Conservation (phyloP, 192 early-diverging fungal species). For the Coemansia sp. region DNA sequence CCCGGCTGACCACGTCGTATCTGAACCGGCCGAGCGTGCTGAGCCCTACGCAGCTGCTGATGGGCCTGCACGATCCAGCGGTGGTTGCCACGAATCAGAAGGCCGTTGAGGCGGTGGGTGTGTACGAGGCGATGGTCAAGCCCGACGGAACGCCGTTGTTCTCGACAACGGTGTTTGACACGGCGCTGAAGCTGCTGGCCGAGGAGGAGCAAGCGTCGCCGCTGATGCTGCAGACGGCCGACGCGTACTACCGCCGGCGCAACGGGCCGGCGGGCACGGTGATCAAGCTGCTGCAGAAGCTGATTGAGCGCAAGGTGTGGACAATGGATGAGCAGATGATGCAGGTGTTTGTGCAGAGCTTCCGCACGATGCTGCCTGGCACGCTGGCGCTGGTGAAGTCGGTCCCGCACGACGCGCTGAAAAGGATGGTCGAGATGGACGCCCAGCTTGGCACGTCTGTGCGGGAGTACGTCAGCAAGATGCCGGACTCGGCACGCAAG, state of each 20-base stretch:
- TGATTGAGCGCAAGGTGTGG: slow-evolving; percentile 47
- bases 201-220: slow-evolving; percentile 26
- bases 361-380: slow-evolving; percentile 25
- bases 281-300: slow-evolving; percentile 12
- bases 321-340: slow-evolving; percentile 18
- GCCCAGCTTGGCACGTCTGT: slow-evolving; percentile 7
- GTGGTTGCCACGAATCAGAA: background rate
- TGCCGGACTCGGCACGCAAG: slow-evolving; percentile 24
- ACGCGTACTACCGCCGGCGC: slow-evolving; percentile 16
- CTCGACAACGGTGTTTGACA: slow-evolving; percentile 17
- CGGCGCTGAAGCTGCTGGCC: slow-evolving; percentile 32
- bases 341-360: slow-evolving; percentile 19
- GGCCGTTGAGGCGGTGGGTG: slow-evolving; percentile 12
- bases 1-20: slow-evolving; percentile 29
- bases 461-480: slow-evolving; percentile 33
- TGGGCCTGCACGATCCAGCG: slow-evolving; percentile 31
- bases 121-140: slow-evolving; percentile 21
- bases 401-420: slow-evolving; percentile 25
- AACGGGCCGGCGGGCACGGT: slow-evolving; percentile 27
- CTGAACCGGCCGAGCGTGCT: slow-evolving; percentile 31
- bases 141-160: slow-evolving; percentile 21
- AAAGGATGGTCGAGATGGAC: slow-evolving; percentile 18
- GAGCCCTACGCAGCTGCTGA: slow-evolving; percentile 45
- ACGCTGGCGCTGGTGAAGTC: slow-evolving; percentile 29
- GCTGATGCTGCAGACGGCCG: slow-evolving; percentile 35